phyloP scores from a whole-genome alignment of 1,284 basidiomycete species.

The Peniophora sp. region DNA sequence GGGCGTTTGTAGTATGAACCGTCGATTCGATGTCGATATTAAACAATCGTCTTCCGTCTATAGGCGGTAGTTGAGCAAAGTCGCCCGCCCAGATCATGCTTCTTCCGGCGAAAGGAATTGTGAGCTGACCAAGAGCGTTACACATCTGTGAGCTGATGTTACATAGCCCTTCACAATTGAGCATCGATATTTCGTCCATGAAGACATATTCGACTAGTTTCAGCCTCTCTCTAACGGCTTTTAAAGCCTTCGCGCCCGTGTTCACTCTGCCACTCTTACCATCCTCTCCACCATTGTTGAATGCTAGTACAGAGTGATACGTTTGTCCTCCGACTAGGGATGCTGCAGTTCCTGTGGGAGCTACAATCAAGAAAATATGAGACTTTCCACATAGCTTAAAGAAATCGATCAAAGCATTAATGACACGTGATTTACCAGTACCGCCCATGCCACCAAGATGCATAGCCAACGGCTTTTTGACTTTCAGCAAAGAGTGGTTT shows the following conservation, averaged over 20 bases:
- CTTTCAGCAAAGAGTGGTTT: slow-evolving; percentile 16
- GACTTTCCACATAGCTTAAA: slow-evolving; percentile 18
- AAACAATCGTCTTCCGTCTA: slow-evolving; percentile 13
- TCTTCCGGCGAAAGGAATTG: slow-evolving; percentile 16
- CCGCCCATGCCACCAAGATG: slow-evolving; percentile 30
- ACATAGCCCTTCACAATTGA: slow-evolving; percentile 20
- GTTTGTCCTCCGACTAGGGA: slow-evolving; percentile 27
- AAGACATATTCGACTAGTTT: slow-evolving; percentile 25
- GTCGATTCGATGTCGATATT: slow-evolving; percentile 8
- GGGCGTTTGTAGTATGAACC: slow-evolving; percentile 1
- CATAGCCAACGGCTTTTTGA: slow-evolving; percentile 21
- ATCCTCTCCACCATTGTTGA: slow-evolving; percentile 8
- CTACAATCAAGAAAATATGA: slow-evolving; percentile 21
- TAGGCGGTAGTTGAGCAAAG: slow-evolving; percentile 19
- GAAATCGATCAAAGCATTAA: slow-evolving; percentile 25
- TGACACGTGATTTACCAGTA: slow-evolving; percentile 34
- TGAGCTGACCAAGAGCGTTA: slow-evolving; percentile 5
- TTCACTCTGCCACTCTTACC: background rate
- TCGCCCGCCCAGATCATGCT: slow-evolving; percentile 19
- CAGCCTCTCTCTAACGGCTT: slow-evolving; percentile 11
- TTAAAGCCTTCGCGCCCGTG: background rate
- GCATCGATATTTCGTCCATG: slow-evolving; percentile 30
- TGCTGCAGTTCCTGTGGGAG: slow-evolving; percentile 30
- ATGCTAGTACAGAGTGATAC: slow-evolving; percentile 27
- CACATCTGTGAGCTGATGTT: slow-evolving; percentile 13